A percentile compares a stretch with the other conserved stretches of the same genome.
These are phyloP conservation scores for Diaporthe citrichinensis DNA, from an alignment of 2,329 filamentous ascomycete species.

Conservation along the genomic window DNA sequence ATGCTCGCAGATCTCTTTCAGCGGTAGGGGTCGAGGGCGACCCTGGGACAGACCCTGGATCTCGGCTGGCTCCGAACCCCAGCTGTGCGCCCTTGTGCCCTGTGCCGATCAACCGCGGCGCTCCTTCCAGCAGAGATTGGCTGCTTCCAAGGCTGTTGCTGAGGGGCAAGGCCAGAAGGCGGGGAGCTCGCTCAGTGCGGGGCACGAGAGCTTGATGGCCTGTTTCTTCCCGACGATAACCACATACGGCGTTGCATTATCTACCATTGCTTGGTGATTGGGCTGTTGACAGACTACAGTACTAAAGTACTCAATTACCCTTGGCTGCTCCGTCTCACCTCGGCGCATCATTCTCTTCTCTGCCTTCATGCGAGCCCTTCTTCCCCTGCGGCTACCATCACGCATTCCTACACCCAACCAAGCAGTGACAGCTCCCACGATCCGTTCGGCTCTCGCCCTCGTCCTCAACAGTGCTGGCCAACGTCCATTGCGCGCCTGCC, in stretches of 20 bases:
- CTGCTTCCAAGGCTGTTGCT: not conserved
- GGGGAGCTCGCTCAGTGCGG: slow-evolving; percentile 22
- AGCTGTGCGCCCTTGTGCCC: not conserved
- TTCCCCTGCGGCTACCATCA: slow-evolving; percentile 2
- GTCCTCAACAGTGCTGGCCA: not conserved
- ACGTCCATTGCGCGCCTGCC: not conserved
- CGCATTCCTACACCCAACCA: not conserved
- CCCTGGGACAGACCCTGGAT: not conserved
- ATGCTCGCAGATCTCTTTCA: not conserved
- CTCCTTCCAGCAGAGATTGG: not conserved
- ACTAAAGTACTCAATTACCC: no score
- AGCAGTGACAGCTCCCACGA: not conserved
- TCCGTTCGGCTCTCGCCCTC: not conserved
- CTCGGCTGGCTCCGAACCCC: slow-evolving; percentile 26
- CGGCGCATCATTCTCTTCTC: not conserved
- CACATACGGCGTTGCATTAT: slow-evolving; percentile 1
- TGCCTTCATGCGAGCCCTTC: slow-evolving; percentile 23
- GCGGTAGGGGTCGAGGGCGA: no score
- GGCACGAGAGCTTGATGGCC: slow-evolving; percentile 9
- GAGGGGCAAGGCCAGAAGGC: not conserved
- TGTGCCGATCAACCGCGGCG: slow-evolving; percentile 23
- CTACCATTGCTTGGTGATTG: not conserved
- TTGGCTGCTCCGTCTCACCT: not conserved
- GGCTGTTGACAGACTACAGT: not conserved
- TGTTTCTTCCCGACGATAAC: slow-evolving; percentile 25